Evolutionary conservation across 352 stramenopile species (phyloP).

Genomic region (Blastocystis sp.): DNA sequence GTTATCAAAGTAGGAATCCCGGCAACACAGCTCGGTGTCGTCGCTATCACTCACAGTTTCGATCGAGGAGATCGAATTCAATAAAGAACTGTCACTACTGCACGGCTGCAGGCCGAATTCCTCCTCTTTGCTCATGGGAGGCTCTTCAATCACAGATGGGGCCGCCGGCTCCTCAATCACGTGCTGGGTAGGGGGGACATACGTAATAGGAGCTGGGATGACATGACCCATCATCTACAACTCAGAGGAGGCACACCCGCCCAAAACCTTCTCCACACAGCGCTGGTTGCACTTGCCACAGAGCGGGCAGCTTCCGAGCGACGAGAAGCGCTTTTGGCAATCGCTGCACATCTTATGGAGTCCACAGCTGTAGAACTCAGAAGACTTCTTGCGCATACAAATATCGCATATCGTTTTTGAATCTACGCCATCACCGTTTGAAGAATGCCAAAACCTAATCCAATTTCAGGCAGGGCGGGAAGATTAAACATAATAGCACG

Average conservation of each 20-base stretch:
- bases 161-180: not conserved
- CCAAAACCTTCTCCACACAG: slow-evolving; percentile 39
- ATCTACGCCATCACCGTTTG: slow-evolving; percentile 8
- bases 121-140: slow-evolving; percentile 8
- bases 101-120: not conserved
- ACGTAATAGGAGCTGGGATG: not conserved
- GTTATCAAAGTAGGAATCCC: not conserved
- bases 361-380: slow-evolving; percentile 60
- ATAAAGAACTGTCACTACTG: slow-evolving; percentile 34
- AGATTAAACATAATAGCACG: slow-evolving; percentile 65
- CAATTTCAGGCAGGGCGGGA: slow-evolving; percentile 53
- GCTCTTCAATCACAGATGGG: not conserved
- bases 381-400: slow-evolving; percentile 63
- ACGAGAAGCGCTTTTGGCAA: slow-evolving; percentile 29
- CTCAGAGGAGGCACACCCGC: not conserved
- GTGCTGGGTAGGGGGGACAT: not conserved
- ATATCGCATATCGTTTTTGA: slow-evolving; percentile 70
- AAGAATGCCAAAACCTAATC: slow-evolving; percentile 23
- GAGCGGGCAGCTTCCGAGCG: slow-evolving; percentile 11
- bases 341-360: slow-evolving; percentile 58
- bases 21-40: not conserved
- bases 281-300: slow-evolving; percentile 53
- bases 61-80: slow-evolving; percentile 55
- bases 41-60: slow-evolving; percentile 54
- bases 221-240: slow-evolving; percentile 15